Conservation (phyloP, 352 stramenopile genomes). For the Phytophthora meadii region DNA sequence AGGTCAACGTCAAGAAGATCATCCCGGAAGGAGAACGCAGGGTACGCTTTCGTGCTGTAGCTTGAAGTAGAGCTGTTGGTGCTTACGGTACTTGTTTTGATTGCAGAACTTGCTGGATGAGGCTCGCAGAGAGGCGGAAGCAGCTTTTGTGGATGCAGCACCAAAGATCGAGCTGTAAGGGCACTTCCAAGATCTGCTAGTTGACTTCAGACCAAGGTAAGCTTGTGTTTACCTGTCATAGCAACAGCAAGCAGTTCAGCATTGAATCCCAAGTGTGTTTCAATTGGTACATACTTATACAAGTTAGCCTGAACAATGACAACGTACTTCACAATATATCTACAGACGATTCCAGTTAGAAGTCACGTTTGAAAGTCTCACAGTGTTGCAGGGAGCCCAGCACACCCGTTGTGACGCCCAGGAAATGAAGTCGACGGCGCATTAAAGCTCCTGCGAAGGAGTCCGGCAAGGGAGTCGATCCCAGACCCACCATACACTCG, state of each 20-base stretch:
- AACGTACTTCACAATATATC: slow-evolving; percentile 10
- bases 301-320: slow-evolving; percentile 4
- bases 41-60: slow-evolving; percentile 19
- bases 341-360: slow-evolving; percentile 14
- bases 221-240: slow-evolving; percentile 12
- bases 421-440: slow-evolving; percentile 48
- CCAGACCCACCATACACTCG: slow-evolving; percentile 61
- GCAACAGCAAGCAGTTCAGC: slow-evolving; percentile 4
- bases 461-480: slow-evolving; percentile 44
- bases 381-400: slow-evolving; percentile 43
- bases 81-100: slow-evolving; percentile 7
- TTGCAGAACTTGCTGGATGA: slow-evolving; percentile 53
- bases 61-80: background rate
- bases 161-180: slow-evolving; percentile 37
- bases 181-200: background rate
- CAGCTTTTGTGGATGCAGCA: slow-evolving; percentile 28
- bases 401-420: slow-evolving; percentile 41
- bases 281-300: slow-evolving; percentile 11
- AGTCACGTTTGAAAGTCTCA: slow-evolving; percentile 28
- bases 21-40: slow-evolving; percentile 31
- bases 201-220: background rate
- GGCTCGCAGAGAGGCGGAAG: slow-evolving; percentile 45
- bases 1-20: slow-evolving; percentile 50
- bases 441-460: slow-evolving; percentile 43
- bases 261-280: slow-evolving; percentile 5